Evolutionary conservation across 1,284 basidiomycete species (phyloP), one percentile per base, ranked within the genome.

Genomic region (Paramarasmius palmivorus): DNA sequence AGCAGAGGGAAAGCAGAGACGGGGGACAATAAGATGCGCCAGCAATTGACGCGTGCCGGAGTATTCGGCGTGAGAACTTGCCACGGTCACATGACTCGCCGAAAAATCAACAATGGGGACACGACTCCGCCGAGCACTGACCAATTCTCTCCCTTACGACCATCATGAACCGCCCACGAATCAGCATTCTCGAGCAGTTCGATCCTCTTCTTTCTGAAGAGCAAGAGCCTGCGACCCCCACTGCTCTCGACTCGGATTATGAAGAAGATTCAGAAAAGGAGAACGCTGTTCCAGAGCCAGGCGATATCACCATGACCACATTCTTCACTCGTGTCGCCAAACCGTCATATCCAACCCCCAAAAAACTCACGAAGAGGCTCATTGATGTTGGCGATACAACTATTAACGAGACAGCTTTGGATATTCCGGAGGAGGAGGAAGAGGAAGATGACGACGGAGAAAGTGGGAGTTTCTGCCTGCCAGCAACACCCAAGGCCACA

Each of bases 381-480:
- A 73, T 87, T 45, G 84, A 87, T 63, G 66, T 84, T 47, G 82
- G 79, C n/a, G 81, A 84, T 57, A 65, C 74, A 34, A 75, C 74
- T 7, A 59, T 77, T 22, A 58, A 67, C 23, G 61, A 63, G 9
- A 59, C 61, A 36, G 61, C 61, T 9, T 68, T 69, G 29, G 68
- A 71, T 7, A 62, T 67, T 15, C 64, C 59, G 9, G 64, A 68
- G 46, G 59, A 66, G 8, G 63, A 63, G 25, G 61, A 60, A 17
- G 53, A 50, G 23, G 61, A 60, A 17, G 53, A 50, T 22, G 63
- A 59, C 39, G 63, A 61, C 35, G 67, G 70, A 36, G 70, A 71
- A 7, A 32, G 15, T 19, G 44, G 9, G 5, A 45, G 34, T 22
- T 37, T 54, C 37, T 48, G 23, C 35, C 50, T 60, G 36, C 48